A percentile compares a stretch with the other conserved stretches of the same genome.
Evolutionary conservation across 2,329 filamentous ascomycete species (phyloP).

Genomic region (Aureobasidium namibiae): DNA sequence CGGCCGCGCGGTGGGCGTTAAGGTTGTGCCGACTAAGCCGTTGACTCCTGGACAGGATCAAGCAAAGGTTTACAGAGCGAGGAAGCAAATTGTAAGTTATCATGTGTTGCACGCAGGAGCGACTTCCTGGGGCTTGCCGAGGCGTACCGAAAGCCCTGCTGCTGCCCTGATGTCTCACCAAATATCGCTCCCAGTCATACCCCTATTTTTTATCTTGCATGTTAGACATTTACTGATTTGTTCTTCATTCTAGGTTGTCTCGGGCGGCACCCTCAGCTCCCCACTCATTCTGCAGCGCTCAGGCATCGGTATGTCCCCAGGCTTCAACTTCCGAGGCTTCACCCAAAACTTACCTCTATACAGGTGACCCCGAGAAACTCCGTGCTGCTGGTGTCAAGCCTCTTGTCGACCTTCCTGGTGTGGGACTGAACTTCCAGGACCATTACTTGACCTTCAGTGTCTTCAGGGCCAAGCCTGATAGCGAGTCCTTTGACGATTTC

Average conservation of each 20-base stretch:
- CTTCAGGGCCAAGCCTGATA: constrained; percentile 64
- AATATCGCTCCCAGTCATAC: no score
- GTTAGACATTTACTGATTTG: no score
- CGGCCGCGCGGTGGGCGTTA: constrained; percentile 62
- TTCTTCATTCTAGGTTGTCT: no score
- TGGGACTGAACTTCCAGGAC: constrained; percentile 70
- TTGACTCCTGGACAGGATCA: constrained; percentile 46
- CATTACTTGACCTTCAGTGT: constrained; percentile 65
- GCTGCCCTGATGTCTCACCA: no score
- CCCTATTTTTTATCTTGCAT: no score
- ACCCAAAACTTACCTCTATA: neutral
- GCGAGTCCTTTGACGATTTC: constrained; percentile 75
- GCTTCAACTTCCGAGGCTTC: no score
- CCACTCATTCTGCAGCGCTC: constrained; percentile 69
- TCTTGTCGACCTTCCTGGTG: constrained; percentile 62
- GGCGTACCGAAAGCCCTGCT: no score
- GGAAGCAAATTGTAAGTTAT: constrained; percentile 72
- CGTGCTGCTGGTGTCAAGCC: constrained; percentile 59
- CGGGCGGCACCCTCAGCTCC: constrained; percentile 63
- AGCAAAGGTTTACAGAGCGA: constrained; percentile 54
- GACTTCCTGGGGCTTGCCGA: no score
- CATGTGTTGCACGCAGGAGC: no score
- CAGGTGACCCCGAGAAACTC: constrained; percentile 61
- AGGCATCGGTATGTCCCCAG: constrained; percentile 44
- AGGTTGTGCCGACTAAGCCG: constrained; percentile 63